Evolutionary conservation across 768 basidiomycete species (phyloP).

Genomic region (Lentinula guzmanii): DNA sequence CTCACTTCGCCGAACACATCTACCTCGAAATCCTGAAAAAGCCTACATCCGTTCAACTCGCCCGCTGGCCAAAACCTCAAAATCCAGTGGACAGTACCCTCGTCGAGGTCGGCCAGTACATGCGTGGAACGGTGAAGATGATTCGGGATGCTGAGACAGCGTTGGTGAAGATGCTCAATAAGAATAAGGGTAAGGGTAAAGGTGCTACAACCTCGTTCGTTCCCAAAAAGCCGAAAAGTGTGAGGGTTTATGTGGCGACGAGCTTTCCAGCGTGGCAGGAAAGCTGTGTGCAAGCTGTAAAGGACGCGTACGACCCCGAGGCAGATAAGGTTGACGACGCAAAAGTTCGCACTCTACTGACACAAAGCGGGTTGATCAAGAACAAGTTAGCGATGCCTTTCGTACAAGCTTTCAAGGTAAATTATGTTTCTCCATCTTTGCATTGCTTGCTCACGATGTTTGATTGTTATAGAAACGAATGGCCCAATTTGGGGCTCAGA

Average conservation of each 20-base stretch:
- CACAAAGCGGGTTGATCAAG: conserved; percentile 77
- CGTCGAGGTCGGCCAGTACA: conserved; percentile 75
- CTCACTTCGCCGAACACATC: conserved; percentile 92
- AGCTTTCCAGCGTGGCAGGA: conserved; percentile 95
- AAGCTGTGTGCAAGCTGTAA: conserved; percentile 66
- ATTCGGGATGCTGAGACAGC: conserved; percentile 84
- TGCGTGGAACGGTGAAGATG: conserved; percentile 86
- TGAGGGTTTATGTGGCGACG: conserved; percentile 87
- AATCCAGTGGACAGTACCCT: conserved; percentile 54
- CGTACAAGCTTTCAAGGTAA: conserved; percentile 87
- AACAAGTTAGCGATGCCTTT: conserved; percentile 97
- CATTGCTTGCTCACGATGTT: not conserved
- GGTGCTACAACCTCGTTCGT: conserved; percentile 53
- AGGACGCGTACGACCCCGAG: conserved; percentile 55
- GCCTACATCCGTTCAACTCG: conserved; percentile 71
- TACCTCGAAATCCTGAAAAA: conserved; percentile 73
- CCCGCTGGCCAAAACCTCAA: conserved; percentile 73
- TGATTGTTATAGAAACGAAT: conserved; percentile 62
- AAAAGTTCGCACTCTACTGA: conserved; percentile 64
- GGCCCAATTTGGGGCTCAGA: conserved; percentile 63
- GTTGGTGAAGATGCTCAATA: conserved; percentile 73
- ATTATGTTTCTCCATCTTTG: conserved; percentile 6
- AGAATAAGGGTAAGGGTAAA: conserved; percentile 63
- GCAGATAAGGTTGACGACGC: conserved; percentile 75
- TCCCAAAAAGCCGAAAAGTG: conserved; percentile 78